Percentiles rank a stretch among this genome's conserved stretches.
Evolutionary conservation across 345 rosid genomes (phyloP).

Genomic region (Eucalyptus sp.): DNA sequence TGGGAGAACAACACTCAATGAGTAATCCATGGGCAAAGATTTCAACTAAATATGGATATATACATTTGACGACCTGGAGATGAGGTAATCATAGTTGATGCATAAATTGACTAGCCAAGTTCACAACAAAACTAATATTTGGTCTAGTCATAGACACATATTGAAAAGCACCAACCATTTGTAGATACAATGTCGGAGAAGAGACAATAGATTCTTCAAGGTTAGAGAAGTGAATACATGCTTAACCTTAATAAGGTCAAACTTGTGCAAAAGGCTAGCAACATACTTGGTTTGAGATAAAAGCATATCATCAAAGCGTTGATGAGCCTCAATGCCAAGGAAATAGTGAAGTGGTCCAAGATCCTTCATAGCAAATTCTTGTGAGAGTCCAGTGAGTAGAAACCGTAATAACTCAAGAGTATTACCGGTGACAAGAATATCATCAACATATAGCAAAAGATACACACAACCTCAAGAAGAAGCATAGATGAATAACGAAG

Average conservation of each 20-base stretch:
- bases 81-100: neutral
- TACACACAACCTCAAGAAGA: neutral
- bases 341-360: neutral
- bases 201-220: neutral
- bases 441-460: no score
- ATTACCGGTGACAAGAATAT: no score
- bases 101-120: neutral
- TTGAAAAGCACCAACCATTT: neutral
- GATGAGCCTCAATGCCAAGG: no score
- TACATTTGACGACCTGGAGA: neutral
- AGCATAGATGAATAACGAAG: neutral
- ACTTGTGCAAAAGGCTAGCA: neutral
- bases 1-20: neutral
- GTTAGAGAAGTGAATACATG: rapidly evolving
- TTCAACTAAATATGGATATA: no score
- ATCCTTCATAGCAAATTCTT: no score
- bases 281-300: neutral
- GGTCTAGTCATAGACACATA: no score
- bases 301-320: no score
- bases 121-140: no score
- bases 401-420: no score
- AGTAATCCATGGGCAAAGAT: neutral
- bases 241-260: neutral
- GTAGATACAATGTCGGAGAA: neutral
- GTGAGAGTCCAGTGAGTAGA: no score